Conservation (phyloP, 495 filamentous ascomycete genomes). For the Monascus purpureus region DNA sequence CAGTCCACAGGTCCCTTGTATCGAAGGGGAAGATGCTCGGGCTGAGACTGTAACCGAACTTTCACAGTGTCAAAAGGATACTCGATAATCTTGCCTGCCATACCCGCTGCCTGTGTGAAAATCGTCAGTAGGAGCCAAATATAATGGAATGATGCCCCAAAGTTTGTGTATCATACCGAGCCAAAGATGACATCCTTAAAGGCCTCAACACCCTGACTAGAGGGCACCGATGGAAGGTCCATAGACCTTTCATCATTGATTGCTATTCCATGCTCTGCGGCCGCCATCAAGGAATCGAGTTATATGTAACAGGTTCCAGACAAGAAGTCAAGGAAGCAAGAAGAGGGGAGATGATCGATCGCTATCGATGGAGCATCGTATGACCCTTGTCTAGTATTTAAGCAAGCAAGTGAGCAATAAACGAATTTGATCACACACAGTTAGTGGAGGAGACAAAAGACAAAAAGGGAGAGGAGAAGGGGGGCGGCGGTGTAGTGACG, state of each 20-base stretch:
- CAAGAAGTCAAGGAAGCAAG: slow-evolving; percentile 12
- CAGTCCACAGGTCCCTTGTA: slow-evolving; percentile 88
- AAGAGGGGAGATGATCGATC: slow-evolving; percentile 10
- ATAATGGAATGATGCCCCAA: no score
- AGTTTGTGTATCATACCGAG: slow-evolving; percentile 55
- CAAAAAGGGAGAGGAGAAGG: slow-evolving; percentile 1
- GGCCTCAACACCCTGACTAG: slow-evolving; percentile 48
- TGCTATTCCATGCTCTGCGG: slow-evolving; percentile 26
- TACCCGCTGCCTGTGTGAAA: slow-evolving; percentile 54
- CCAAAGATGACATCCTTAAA: slow-evolving; percentile 73
- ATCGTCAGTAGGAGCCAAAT: slow-evolving; percentile 4
- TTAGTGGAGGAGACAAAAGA: no score
- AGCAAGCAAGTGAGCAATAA: no score
- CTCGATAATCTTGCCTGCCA: slow-evolving; percentile 89
- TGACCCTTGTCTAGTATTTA: background rate
- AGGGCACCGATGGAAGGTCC: slow-evolving; percentile 27
- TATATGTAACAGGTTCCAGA: slow-evolving; percentile 9
- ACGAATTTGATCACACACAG: no score
- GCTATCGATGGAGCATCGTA: slow-evolving; percentile 21
- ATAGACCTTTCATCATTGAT: slow-evolving; percentile 25
- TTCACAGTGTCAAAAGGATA: slow-evolving; percentile 99
- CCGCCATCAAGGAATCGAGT: slow-evolving; percentile 23
- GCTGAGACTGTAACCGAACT: slow-evolving; percentile 59
- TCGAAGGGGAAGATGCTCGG: slow-evolving; percentile 62
- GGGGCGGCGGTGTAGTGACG: slow-evolving; percentile 21